Percentiles rank a stretch among this genome's conserved stretches.
Conservation (phyloP, 108 stramenopile species). For the Pseudonitzschia multiseries region DNA sequence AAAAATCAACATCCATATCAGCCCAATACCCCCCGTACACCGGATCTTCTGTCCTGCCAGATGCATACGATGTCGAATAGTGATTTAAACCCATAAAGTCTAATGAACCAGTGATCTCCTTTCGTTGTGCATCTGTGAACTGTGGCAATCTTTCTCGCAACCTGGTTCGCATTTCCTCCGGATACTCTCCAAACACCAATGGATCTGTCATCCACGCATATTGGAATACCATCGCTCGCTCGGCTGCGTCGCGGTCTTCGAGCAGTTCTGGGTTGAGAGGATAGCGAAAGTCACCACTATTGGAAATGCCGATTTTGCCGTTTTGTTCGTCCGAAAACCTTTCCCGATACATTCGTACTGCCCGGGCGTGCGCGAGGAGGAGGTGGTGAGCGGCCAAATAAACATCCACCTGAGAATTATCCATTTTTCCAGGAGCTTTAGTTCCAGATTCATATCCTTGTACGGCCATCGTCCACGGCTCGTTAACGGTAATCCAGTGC, state of each 20-base stretch:
- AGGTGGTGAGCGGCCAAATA: conserved; percentile 84
- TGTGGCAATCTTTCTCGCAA: conserved; percentile 73
- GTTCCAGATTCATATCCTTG: conserved; percentile 84
- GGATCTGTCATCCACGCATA: conserved; percentile 87
- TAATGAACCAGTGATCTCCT: conserved; percentile 51
- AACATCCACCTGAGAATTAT: conserved; percentile 48
- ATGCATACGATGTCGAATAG: conserved; percentile 68
- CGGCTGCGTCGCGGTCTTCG: conserved; percentile 73
- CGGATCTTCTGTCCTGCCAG: conserved; percentile 5
- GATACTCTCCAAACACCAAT: conserved; percentile 83
- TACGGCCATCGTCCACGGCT: conserved; percentile 85
- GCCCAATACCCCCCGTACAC: conserved; percentile 68
- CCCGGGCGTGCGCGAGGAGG: conserved; percentile 84
- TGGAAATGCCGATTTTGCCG: conserved; percentile 82
- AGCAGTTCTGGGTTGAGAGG: conserved; percentile 33
- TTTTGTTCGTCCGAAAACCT: conserved; percentile 51
- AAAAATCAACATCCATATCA: conserved; percentile 64
- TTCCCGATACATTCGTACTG: conserved; percentile 67
- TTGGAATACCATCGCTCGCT: conserved; percentile 84
- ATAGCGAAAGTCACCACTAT: conserved; percentile 85
- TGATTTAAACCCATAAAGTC: conserved; percentile 96
- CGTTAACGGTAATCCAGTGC: conserved; percentile 94
- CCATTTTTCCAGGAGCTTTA: conserved; percentile 82
- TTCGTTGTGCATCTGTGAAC: conserved; percentile 64
- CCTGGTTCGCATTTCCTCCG: conserved; percentile 62